phyloP scores from a whole-genome alignment of 2,329 filamentous ascomycete genomes.

The Xylaria sp. region DNA sequence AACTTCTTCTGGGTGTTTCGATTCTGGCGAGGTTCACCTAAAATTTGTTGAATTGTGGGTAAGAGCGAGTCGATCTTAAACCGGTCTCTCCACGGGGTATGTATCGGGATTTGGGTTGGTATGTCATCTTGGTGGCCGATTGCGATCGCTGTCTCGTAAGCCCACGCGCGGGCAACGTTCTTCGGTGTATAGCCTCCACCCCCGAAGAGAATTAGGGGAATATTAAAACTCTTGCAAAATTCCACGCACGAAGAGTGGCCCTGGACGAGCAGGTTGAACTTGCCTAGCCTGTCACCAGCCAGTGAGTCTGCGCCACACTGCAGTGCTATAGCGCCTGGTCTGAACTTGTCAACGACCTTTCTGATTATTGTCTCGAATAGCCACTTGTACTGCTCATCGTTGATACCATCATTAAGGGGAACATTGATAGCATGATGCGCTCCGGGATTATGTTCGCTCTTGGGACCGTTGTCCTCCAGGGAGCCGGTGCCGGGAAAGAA shows the following conservation, averaged over 20 bases:
- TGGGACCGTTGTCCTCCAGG: slow-evolving; percentile 84
- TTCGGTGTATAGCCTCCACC: slow-evolving; percentile 96
- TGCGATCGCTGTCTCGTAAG: slow-evolving; percentile 93
- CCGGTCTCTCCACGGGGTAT: slow-evolving; percentile 87
- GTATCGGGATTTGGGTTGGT: slow-evolving; percentile 76
- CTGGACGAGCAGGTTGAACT: slow-evolving; percentile 96
- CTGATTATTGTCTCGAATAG: slow-evolving; percentile 87
- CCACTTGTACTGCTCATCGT: slow-evolving; percentile 86
- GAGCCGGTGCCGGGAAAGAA: slow-evolving; percentile 96
- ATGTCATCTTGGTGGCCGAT: slow-evolving; percentile 79
- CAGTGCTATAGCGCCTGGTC: slow-evolving; percentile 89
- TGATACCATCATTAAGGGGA: slow-evolving; percentile 89
- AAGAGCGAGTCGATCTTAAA: slow-evolving; percentile 91
- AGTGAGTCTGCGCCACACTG: slow-evolving; percentile 97
- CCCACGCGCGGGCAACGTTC: slow-evolving; percentile 96
- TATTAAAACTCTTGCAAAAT: slow-evolving; percentile 82
- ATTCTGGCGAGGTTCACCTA: slow-evolving; percentile 77
- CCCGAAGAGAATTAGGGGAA: slow-evolving; percentile 90
- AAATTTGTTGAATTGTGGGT: slow-evolving; percentile 80
- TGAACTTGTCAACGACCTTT: slow-evolving; percentile 82
- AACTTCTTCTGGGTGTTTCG: slow-evolving; percentile 82
- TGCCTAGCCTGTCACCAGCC: slow-evolving; percentile 90
- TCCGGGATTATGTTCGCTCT: slow-evolving; percentile 84
- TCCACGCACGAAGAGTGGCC: slow-evolving; percentile 92
- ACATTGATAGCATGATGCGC: slow-evolving; percentile 92